Evolutionary conservation across 1,139 yeast species (phyloP), one percentile per base, ranked within the genome.

Genomic region (Geotrichum bryndzae): DNA sequence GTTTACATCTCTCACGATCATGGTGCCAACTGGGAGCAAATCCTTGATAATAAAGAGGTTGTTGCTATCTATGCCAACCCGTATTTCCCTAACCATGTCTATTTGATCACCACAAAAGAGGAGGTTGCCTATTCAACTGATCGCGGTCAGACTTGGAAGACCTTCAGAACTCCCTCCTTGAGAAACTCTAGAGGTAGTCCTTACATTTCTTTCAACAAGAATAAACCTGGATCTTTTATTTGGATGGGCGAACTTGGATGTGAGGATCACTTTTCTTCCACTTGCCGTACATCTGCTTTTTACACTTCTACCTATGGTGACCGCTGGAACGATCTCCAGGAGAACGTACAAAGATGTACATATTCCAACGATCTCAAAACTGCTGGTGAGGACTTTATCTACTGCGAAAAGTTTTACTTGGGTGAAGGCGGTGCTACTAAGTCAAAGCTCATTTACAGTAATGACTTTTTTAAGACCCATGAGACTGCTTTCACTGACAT

Each of bases 1-100:
- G 79, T 85, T 1, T 86, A 76, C 68, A 80, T 90, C 15, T 88
- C 97, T 0, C 88, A 85, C 69, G 86, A 91, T 74, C 96, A 95
- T 56, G 98, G 98, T 25, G 71, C 77, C 2, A 73, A 74, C 0
- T 87, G 92, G 76, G 77, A 78, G 18, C 76, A 77, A 64, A 78
- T 83, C 27, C 81, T 75, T 15, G 71, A 82, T 3, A 75, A 76
- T 51, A 86, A 82, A 25, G 77, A 80, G 27, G 79, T 90, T 53
- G 66, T 80, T 4, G 83, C 82, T 7, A 80, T 87, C 51, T 79
- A 80, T 57, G 79, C 84, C 58, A 94, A 95, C 60, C 82, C 83
- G 2, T 81, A 78, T 64, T 81, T 81, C 67, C 81, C 86, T n/a
- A 86, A 89, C 59, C 80, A 82, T 51, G 84, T 89, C 3, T 83